Evolutionary conservation across 2,329 filamentous ascomycete species (phyloP).

Genomic region (Sarocladium kiliense): DNA sequence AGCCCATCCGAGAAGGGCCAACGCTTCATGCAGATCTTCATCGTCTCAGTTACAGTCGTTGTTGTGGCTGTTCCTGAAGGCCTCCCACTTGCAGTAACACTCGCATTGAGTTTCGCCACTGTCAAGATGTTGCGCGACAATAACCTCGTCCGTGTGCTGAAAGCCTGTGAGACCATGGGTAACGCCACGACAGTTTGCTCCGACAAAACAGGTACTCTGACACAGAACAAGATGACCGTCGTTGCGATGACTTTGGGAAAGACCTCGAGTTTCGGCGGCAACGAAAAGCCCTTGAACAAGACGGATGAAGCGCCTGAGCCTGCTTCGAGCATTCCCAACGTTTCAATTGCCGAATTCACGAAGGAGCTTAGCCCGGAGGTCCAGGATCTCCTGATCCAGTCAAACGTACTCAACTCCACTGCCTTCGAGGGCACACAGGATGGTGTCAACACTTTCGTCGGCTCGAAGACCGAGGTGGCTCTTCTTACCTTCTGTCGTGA

Average conservation of each 20-base stretch:
- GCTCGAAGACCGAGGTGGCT: constrained; percentile 51
- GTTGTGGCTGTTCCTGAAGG: constrained; percentile 58
- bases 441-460: constrained; percentile 36
- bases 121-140: constrained; percentile 60
- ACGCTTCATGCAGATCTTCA: constrained; percentile 53
- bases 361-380: constrained; percentile 19
- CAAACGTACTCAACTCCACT: constrained; percentile 38
- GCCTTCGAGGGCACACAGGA: constrained; percentile 43
- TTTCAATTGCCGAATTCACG: neutral
- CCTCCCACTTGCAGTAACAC: constrained; percentile 54
- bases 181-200: constrained; percentile 60
- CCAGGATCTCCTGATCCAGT: constrained; percentile 31
- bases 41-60: constrained; percentile 52
- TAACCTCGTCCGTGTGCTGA: constrained; percentile 53
- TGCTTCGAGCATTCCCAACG: neutral
- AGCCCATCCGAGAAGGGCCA: constrained; percentile 47
- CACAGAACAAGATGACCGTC: constrained; percentile 58
- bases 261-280: constrained; percentile 22
- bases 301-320: constrained; percentile 14
- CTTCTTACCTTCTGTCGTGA: constrained; percentile 45
- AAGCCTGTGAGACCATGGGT: constrained; percentile 60
- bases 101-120: constrained; percentile 58
- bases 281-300: constrained; percentile 28
- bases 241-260: constrained; percentile 50
- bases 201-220: constrained; percentile 62